Base-by-base conservation (phyloP, 768 basidiomycete species). In the Leucosporidium yakuticum region DNA sequence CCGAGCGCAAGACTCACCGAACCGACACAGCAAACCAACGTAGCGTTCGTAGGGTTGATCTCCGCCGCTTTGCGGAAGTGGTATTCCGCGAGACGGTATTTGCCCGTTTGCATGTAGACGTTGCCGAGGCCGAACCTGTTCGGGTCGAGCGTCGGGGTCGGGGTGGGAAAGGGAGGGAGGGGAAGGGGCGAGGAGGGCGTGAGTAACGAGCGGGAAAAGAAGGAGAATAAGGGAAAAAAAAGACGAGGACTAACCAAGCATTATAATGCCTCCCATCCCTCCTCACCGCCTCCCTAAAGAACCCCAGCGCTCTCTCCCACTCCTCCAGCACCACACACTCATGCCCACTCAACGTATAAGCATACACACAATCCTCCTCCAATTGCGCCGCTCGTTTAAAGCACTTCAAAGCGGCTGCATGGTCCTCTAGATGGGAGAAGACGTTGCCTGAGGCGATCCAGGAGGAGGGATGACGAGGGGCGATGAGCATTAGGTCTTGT, bases 401-500 rank as follows among this genome's bases (percentile, higher is more conserved):
- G 81, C 93, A 96, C 78, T 89, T 87, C 79, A 98, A 81, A 23
- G 96, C 94, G 76, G 96, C 90, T 60, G 88, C 82, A 74, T 91
- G 88, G 76, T 99, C 94, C 80, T 92, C 93, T 79, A 95, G 88
- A 75, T 96, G 80, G 20, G 92, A 95, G 80, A 97, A 98, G 74
- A 91, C 82, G 80, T 99, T 99, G 62, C 96, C 96, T 34, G 92
- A 86, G 2, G 93, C 90, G 73, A 98, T 96, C 96, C 96, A 99
- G 21, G 93, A 86, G 76, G 94, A 85, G 17, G 94, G 81, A 31
- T 89, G 86, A 65, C 84, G 85, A n/a, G 92, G 85, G 72, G 88
- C 83, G 77, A 93, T 87, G 62, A 86, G 85, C 74, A 96, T 85
- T 54, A 98, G 82, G 71, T 94, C 91, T 79, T 98, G 95, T 1